These are phyloP conservation scores for Silybum marianum DNA, from an alignment of 129 eudicot genomes.

Conservation along the genomic window DNA sequence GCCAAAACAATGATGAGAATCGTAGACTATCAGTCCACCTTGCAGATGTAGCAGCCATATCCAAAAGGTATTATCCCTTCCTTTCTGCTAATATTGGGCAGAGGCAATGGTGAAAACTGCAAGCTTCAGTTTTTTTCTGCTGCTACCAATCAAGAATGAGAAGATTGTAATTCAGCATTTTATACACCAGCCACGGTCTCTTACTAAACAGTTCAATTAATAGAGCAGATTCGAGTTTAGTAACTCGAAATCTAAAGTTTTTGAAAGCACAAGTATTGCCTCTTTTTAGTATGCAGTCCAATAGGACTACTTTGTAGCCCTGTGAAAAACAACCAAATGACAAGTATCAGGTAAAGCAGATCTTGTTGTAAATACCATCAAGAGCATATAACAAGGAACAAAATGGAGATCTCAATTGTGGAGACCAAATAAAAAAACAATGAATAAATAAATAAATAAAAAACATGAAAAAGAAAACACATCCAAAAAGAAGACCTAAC, in stretches of 20 bases:
- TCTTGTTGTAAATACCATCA: not conserved
- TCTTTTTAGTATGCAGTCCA: constrained; percentile 27
- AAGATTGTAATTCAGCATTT: constrained; percentile 64
- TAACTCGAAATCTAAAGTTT: constrained; percentile 21
- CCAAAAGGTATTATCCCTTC: constrained; percentile 11
- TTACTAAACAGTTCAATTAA: constrained; percentile 21
- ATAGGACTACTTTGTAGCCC: constrained; percentile 38
- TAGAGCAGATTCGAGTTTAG: constrained; percentile 33
- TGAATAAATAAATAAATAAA: no score
- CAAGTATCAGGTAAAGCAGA: constrained; percentile 6
- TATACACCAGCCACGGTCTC: constrained; percentile 31
- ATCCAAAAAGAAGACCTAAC: not conserved
- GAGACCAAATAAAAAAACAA: not conserved
- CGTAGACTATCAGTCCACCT: constrained; percentile 92
- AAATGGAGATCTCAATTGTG: not conserved
- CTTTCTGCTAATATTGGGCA: constrained; percentile 29
- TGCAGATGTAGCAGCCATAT: constrained; percentile 72
- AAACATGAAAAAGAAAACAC: not conserved
- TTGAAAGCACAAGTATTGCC: constrained; percentile 29
- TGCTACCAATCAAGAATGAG: constrained; percentile 71
- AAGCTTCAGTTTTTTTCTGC: constrained; percentile 34
- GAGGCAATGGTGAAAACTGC: no score
- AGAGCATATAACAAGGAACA: not conserved
- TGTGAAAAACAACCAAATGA: constrained; percentile 25
- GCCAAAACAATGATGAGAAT: constrained; percentile 92